Percentiles rank a stretch among this genome's conserved stretches.
These are phyloP conservation scores for Pugionium dolabratum DNA, from an alignment of 345 rosid species.

Conservation along the genomic window DNA sequence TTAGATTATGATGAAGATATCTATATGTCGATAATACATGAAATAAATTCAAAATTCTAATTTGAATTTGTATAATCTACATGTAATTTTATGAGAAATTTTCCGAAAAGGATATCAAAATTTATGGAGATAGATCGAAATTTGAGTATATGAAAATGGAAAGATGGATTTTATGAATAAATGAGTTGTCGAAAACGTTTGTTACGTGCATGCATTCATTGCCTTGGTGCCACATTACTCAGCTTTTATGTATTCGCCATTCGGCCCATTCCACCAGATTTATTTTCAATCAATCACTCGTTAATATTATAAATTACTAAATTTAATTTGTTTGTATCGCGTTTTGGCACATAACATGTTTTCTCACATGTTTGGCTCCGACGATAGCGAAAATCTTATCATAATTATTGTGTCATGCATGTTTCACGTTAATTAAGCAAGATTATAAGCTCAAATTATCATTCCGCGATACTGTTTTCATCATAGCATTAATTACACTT, in stretches of 20 bases:
- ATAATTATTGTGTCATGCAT: neutral
- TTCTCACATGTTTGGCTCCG: neutral
- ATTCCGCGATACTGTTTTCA: too few relatives aligned
- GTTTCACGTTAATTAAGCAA: neutral
- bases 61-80: too few relatives aligned
- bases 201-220: conserved; percentile 33
- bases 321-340: neutral
- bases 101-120: too few relatives aligned
- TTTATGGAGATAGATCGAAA: neutral
- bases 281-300: neutral
- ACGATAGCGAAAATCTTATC: neutral
- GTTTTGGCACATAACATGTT: neutral
- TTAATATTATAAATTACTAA: neutral
- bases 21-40: too few relatives aligned
- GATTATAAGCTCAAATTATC: neutral
- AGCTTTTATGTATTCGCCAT: neutral
- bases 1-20: too few relatives aligned
- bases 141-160: conserved; percentile 18
- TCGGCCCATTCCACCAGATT: neutral
- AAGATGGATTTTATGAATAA: neutral
- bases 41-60: too few relatives aligned
- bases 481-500: too few relatives aligned
- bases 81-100: neutral
- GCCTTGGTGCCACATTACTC: conserved; percentile 22
- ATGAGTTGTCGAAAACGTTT: conserved; percentile 27